Base-by-base conservation (phyloP, 2,329 filamentous ascomycete species). In the Rhynchosporium agropyri region DNA sequence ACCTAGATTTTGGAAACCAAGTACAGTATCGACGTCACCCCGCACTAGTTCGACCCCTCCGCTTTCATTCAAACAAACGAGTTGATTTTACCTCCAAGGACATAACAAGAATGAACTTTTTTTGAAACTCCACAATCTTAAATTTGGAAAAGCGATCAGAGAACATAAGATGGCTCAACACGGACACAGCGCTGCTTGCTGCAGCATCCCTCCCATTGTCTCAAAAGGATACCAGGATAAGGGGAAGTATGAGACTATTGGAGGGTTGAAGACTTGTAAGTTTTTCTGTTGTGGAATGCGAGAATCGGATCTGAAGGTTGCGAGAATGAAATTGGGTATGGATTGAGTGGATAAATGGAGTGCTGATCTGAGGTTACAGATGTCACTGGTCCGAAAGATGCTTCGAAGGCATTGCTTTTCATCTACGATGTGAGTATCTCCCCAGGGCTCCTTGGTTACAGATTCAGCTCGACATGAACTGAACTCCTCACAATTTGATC, bases 191-290 rank as follows among this genome's bases (percentile, higher is more conserved):
- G 76, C 79, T 73, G 79, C 83, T 70, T 85, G 83, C 78, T 85
- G 83, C 73, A 84, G 82, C 71, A 79, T 85, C 58, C 82, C 85
- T 8, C 83, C 85, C 6, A 79, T 87, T 50, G 76, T 85, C n/a
- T 73, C 79, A 5, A 79, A 81, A 67, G 82, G 79, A 12, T 88
- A 88, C 74, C 70, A 79, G 58, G 73, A 76, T 42, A 84, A 84
- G 76, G 85, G 85, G 63, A 76, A 74, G 58, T 88, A 86, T 65
- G 80, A 84, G 66, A 79, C 80, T 31, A 77, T 87, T 64, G 83
- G 79, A 36, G 83, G 81, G 45, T 77, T 81, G 68, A 86, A 83
- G 69, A 84, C 83, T 8, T 83, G 80, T 81, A 70, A 63, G 75
- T 65, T 12, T 20, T 2, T 42, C 33, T 40, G 20, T 43, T 50